phyloP scores from a whole-genome alignment of 768 basidiomycete species.

The Mycena albidolilacea region DNA sequence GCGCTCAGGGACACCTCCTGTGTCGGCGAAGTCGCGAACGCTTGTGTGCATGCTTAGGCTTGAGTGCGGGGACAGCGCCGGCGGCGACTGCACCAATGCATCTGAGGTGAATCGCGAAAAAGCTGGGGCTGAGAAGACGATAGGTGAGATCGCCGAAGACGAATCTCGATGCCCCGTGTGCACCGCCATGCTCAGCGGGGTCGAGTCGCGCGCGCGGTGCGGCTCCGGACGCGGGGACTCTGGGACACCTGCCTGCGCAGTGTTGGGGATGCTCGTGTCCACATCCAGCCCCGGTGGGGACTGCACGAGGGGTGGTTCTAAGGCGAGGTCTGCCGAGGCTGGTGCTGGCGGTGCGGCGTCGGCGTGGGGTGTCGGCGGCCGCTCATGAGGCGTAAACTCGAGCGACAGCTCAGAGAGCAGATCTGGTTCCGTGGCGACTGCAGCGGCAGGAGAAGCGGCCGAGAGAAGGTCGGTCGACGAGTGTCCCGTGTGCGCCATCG shows the following conservation, averaged over 20 bases:
- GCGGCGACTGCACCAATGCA: background rate
- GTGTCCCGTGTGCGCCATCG: conserved; percentile 2
- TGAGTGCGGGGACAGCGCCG: background rate
- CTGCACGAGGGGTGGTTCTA: too few relatives aligned
- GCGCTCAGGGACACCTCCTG: too few relatives aligned
- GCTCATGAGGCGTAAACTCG: background rate
- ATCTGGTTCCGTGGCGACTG: background rate
- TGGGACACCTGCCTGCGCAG: too few relatives aligned
- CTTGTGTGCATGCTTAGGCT: too few relatives aligned
- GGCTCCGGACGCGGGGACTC: background rate
- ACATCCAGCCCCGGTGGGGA: too few relatives aligned
- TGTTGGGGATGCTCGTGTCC: too few relatives aligned
- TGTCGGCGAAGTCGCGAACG: too few relatives aligned
- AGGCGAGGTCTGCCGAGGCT: too few relatives aligned
- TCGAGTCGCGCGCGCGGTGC: background rate
- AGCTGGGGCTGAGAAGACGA: too few relatives aligned
- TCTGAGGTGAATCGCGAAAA: too few relatives aligned
- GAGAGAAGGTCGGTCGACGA: background rate
- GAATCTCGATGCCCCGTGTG: background rate
- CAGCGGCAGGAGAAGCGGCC: background rate
- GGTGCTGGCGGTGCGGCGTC: too few relatives aligned
- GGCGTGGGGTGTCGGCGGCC: background rate
- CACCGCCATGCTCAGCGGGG: background rate
- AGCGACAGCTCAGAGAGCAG: background rate
- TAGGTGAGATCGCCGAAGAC: background rate